phyloP scores from a whole-genome alignment of 2,329 filamentous ascomycete species.

The Fusarium mundagurra region DNA sequence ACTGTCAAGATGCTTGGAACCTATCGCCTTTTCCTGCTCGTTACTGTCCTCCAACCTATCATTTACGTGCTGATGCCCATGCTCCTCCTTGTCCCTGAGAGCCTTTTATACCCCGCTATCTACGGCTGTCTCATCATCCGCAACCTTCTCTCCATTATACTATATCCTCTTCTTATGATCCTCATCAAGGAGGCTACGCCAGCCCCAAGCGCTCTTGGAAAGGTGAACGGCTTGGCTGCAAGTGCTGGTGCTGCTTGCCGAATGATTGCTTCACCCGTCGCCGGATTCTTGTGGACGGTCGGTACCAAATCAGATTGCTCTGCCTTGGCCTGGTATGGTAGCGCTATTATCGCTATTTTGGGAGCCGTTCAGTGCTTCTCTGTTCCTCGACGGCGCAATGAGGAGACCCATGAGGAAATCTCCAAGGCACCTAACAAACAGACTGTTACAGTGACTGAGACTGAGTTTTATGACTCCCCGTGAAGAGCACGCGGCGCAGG shows the following conservation, averaged over 20 bases:
- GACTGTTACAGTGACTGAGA: slow-evolving; percentile 44
- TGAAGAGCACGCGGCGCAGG: neutral
- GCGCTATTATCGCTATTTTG: slow-evolving; percentile 63
- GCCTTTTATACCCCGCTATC: slow-evolving; percentile 64
- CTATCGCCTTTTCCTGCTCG: slow-evolving; percentile 66
- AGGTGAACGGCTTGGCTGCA: slow-evolving; percentile 73
- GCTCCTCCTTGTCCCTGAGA: slow-evolving; percentile 64
- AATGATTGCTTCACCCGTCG: slow-evolving; percentile 73
- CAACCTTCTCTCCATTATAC: slow-evolving; percentile 69
- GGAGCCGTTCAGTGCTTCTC: slow-evolving; percentile 70
- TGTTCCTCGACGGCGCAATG: slow-evolving; percentile 51
- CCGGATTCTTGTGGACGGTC: slow-evolving; percentile 70
- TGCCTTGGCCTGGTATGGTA: slow-evolving; percentile 71
- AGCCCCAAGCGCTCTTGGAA: slow-evolving; percentile 64
- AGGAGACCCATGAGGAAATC: slow-evolving; percentile 45
- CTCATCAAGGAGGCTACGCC: slow-evolving; percentile 74
- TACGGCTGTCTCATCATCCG: slow-evolving; percentile 67
- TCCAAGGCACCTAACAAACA: slow-evolving; percentile 33
- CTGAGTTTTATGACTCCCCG: slow-evolving; percentile 44
- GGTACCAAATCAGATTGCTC: slow-evolving; percentile 68
- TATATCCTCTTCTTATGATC: slow-evolving; percentile 74
- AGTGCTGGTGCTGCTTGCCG: slow-evolving; percentile 73
- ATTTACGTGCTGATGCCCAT: slow-evolving; percentile 69
- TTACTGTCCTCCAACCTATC: slow-evolving; percentile 69
- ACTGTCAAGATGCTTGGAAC: slow-evolving; percentile 68